Conservation (phyloP, 1,284 basidiomycete genomes). For the Cronartium quercuum region DNA sequence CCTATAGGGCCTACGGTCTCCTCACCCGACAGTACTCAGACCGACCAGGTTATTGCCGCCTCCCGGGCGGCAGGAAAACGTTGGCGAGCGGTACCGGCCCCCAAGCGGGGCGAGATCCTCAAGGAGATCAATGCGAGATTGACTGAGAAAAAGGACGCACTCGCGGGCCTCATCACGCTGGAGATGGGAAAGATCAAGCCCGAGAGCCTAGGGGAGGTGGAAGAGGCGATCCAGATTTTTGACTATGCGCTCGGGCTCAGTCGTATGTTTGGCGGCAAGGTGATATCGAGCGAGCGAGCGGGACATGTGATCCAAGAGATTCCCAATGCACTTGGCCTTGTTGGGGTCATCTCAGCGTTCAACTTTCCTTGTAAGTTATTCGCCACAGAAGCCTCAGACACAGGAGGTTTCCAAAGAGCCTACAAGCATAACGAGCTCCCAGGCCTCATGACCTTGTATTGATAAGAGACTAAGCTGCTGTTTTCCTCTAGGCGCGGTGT, state of each 20-base stretch:
- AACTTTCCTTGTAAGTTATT: conserved; percentile 39
- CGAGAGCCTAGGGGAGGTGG: conserved; percentile 89
- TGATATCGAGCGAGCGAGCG: conserved; percentile 45
- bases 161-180: conserved; percentile 65
- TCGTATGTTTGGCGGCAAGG: conserved; percentile 42
- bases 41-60: conserved; percentile 60
- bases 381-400: conserved; percentile 54
- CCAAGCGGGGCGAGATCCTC: conserved; percentile 76
- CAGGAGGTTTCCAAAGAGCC: conserved; percentile 90
- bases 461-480: conserved; percentile 15
- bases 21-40: conserved; percentile 63
- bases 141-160: conserved; percentile 67
- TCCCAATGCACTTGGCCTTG: conserved; percentile 76
- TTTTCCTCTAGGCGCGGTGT: conserved; percentile 40
- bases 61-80: conserved; percentile 64
- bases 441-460: conserved; percentile 18
- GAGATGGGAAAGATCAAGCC: conserved; percentile 88
- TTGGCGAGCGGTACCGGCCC: conserved; percentile 74
- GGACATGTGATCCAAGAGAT: conserved; percentile 44
- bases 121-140: conserved; percentile 78
- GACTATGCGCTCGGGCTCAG: conserved; percentile 70
- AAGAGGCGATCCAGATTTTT: conserved; percentile 85
- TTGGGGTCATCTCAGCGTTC: conserved; percentile 59
- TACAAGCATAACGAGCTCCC: conserved; percentile 62
- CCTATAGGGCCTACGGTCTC: conserved; percentile 43